Evolutionary conservation across 257 asterid genomes (phyloP), one percentile per base, ranked within the genome.

Genomic region (Nemophila menziesii): DNA sequence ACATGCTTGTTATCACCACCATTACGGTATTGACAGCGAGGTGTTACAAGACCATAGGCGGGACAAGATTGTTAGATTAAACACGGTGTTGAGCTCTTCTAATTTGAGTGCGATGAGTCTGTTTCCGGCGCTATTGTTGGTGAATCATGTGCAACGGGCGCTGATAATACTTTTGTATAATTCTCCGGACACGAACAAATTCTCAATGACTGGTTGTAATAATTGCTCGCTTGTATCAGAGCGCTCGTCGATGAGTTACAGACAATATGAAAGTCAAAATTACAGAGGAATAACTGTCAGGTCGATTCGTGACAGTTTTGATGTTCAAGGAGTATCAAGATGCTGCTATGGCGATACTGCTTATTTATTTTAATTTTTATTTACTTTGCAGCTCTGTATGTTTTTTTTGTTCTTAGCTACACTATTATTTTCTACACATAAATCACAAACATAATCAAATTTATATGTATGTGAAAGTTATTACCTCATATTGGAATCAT

Each of bases 321-420:
- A 72, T 89, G 58, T 89, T 89, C 70, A 89, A 89, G 80, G 94
- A 89, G 52, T 89, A 80, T 55, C 94, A 89, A 53, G 65, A 78
- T 62, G 93, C 97, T 41, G 97, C 97, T 38, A 84, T 89, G 95
- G 90, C 86, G 86, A 95, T 89, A 66, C 18, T 33, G 8, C 22
- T 5, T 12, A 39, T 42, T 55, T 40, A 11, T 3, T 14, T 39
- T 12, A 11, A 16, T 9, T 43, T 45, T 29, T 42, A 17, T 43
- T 20, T 34, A 39, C n/a, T n/a, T n/a, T n/a, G n/a, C n/a, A n/a
- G n/a, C n/a, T n/a, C n/a, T n/a, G 39, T 18, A 37, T 53, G 33
- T 43, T 42, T 26, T 19, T 56, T 20, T 4, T 11, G 9, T 6
- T 1, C 12, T 3, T 16, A 42, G 14, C 41, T 33, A 20, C 12